Evolutionary conservation across 2,329 filamentous ascomycete species (phyloP), one percentile per base, ranked within the genome.

Genomic region (Ophiognomonia clavigignenti-juglandacearum): DNA sequence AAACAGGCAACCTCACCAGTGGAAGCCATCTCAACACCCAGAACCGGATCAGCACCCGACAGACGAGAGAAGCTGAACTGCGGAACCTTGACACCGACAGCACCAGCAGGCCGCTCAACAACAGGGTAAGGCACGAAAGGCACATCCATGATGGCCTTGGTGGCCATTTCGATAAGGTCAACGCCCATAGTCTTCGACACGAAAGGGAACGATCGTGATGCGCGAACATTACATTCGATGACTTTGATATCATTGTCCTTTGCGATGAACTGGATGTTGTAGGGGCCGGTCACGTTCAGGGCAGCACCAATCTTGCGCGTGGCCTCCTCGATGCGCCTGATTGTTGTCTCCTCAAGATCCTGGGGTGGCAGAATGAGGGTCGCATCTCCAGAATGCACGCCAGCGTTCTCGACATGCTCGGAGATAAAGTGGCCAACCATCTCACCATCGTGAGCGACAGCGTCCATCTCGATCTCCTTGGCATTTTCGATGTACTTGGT

Each of bases 221-320:
- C 93, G 54, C 93, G 85, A 51, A 97, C 93, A 61, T 98, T 98
- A 71, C 93, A 97, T 72, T 98, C 93, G 55, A 98, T 98, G 56
- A 98, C 93, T 76, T 97, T 97, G 75, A 98, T 97, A 57, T 97
- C 92, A 65, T 97, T 97, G 66, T 97, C 91, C 74, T 97, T 97
- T 60, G 93, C 93, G 60, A 98, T 98, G 73, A 98, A 97, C 66
- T 98, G 93, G 54, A 98, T 98, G 71, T 98, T 98, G 79, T 86
- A 96, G 19, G 93, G 93, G 41, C 93, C 93, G 34, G 93, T 97
- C 47, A 98, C 86, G 64, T 97, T 96, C 50, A 97, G 78, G 14
- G 93, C 92, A 53, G 86, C 84, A 56, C 86, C 93, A 58, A 98
- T 97, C 78, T 97, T 97, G 57, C 85, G 79, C 13, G 93, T 97